Evolutionary conservation across 2,329 filamentous ascomycete species (phyloP), one percentile per base, ranked within the genome.

Genomic region (Ilyonectria destructans): DNA sequence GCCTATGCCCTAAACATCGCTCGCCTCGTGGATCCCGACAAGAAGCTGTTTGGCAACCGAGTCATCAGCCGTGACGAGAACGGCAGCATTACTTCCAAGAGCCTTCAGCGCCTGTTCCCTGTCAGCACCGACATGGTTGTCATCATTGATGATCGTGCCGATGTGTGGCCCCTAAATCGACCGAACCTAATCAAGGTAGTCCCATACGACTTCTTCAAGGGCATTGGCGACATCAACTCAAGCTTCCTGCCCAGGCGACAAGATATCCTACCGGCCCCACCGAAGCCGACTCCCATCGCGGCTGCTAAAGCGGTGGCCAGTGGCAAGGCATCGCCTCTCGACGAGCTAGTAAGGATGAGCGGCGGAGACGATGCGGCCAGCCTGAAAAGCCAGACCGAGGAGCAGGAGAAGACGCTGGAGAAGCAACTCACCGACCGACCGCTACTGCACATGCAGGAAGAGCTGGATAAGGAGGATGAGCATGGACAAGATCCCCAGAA

Each of bases 101-200:
- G 91, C 73, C 85, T 99, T 33, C 93, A 96, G 78, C 90, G 96
- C 8, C 83, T 99, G 15, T 99, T 99, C 80, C 96, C 97, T 6
- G 94, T 97, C 67, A 97, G 97, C 81, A 98, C 96, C 6, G 96
- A 97, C 81, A 99, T 99, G 96, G 97, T 98, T 1, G 95, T 98
- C 66, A 98, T 99, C 75, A 99, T 99, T 72, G 96, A 99, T 79
- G 96, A 99, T 81, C 90, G 96, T 73, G 94, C 94, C 60, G 96
- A 99, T 79, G 96, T 99, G 8, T 99, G 96, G 96, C 90, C 90
- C 2, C 90, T 92, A 73, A 98, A 97, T 87, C 92, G 93, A 74
- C 89, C 93, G 6, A 98, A 99, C 77, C 88, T 99, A 40, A 94
- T 99, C 83, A 97, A 97, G 79, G 96, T 99, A 37, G 91, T 91